These are phyloP conservation scores for Beauveria sp. DNA, from an alignment of 2,329 filamentous ascomycete species.

Conservation along the genomic window DNA sequence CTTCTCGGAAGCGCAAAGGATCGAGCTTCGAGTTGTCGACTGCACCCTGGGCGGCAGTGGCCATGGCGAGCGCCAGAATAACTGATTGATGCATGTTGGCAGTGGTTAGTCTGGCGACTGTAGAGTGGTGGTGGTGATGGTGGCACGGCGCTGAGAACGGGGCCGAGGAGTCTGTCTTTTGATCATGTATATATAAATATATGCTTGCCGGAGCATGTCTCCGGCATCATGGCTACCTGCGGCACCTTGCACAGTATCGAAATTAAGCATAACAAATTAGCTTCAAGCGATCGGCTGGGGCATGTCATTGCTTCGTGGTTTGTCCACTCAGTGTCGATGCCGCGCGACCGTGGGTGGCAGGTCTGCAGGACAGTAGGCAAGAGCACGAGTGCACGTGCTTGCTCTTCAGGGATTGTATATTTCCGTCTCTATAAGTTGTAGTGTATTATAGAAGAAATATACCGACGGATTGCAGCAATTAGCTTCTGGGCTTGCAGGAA, in stretches of 20 bases:
- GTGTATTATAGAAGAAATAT: neutral
- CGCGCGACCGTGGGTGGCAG: slow-evolving; percentile 6
- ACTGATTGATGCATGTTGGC: neutral
- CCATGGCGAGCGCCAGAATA: neutral
- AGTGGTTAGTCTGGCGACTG: neutral
- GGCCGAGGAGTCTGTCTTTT: neutral
- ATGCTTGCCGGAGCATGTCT: neutral
- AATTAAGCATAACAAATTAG: neutral
- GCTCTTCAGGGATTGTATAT: neutral
- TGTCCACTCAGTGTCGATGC: slow-evolving; percentile 1
- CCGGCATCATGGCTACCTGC: neutral
- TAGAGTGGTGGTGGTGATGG: neutral
- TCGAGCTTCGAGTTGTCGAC: slow-evolving; percentile 3
- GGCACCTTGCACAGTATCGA: neutral
- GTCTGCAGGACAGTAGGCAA: neutral
- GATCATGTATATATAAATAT: neutral
- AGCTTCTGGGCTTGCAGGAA: slow-evolving; percentile 3
- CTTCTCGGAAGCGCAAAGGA: slow-evolving; percentile 7
- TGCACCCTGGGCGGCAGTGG: neutral
- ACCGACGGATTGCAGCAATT: neutral
- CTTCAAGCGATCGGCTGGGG: neutral
- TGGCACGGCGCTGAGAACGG: neutral
- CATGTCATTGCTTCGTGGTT: neutral
- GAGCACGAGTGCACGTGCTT: neutral
- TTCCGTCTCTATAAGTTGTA: neutral